Evolutionary conservation across 768 basidiomycete genomes (phyloP).

Genomic region (Crepidotus variabilis): DNA sequence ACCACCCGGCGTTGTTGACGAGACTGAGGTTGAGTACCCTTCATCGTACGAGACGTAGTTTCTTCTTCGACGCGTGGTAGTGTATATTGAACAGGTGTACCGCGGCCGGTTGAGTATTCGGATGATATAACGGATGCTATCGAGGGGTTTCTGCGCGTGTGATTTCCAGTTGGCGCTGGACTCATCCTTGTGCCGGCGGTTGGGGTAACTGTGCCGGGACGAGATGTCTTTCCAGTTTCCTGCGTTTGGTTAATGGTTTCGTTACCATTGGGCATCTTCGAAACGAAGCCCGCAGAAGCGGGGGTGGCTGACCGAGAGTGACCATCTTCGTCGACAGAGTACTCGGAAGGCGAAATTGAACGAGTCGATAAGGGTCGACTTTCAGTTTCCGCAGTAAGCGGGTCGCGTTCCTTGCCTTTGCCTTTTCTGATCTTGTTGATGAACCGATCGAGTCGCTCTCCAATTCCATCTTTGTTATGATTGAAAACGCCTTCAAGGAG

Average conservation of each 20-base stretch:
- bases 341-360: conserved; percentile 48
- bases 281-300: conserved; percentile 28
- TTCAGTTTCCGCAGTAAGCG: conserved; percentile 22
- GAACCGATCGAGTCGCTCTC: conserved; percentile 71
- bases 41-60: conserved; percentile 11
- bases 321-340: conserved; percentile 48
- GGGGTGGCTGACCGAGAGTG: conserved; percentile 42
- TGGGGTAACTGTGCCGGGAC: conserved; percentile 32
- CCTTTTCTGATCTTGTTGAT: conserved; percentile 72
- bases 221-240: conserved; percentile 4
- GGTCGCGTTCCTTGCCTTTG: conserved; percentile 39
- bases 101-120: conserved; percentile 51
- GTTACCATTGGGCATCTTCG: conserved; percentile 17
- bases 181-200: conserved; percentile 20
- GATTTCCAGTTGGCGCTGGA: conserved; percentile 10
- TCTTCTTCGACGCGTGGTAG: conserved; percentile 21
- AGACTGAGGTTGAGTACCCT: conserved; percentile 21
- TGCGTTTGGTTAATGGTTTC: conserved; percentile 1
- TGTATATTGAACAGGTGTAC: conserved; percentile 23
- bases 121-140: conserved; percentile 69
- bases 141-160: conserved; percentile 56
- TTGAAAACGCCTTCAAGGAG: conserved; percentile 64
- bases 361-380: conserved; percentile 26
- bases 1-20: conserved; percentile 41
- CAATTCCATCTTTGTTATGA: conserved; percentile 54